These are phyloP conservation scores for Globisporangium cylindrosporum DNA, from an alignment of 352 stramenopile species.

Conservation along the genomic window DNA sequence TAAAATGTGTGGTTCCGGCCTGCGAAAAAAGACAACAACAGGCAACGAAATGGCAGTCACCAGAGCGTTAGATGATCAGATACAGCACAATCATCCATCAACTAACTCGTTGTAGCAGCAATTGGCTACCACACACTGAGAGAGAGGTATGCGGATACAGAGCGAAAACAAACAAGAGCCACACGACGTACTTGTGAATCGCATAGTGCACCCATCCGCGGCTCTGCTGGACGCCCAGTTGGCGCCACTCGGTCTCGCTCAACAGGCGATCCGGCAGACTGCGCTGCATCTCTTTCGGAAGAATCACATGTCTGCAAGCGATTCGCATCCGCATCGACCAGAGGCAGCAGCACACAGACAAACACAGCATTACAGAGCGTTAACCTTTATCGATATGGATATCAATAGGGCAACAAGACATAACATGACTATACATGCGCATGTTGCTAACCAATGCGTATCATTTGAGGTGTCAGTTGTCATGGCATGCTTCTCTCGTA, in stretches of 20 bases:
- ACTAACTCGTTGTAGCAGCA: background rate
- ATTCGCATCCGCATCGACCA: background rate
- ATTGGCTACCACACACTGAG: background rate
- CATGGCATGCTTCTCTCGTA: constrained; percentile 21
- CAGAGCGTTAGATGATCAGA: background rate
- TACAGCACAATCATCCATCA: background rate
- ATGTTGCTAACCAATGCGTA: too few species aligned
- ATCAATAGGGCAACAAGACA: too few species aligned
- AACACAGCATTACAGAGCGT: background rate
- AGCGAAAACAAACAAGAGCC: background rate
- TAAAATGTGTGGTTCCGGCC: constrained; percentile 98
- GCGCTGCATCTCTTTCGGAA: constrained; percentile 98
- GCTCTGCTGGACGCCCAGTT: constrained; percentile 97
- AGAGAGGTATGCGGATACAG: background rate
- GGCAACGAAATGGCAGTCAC: background rate
- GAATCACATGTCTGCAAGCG: constrained; percentile 89
- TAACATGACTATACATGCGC: too few species aligned
- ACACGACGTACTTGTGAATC: constrained; percentile 94
- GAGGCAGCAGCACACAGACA: background rate
- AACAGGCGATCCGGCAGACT: constrained; percentile 94
- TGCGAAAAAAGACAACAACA: constrained; percentile 23
- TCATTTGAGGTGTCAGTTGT: background rate
- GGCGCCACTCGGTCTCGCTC: constrained; percentile 96
- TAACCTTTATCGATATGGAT: too few species aligned
- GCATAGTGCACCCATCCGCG: constrained; percentile 99